phyloP scores from a whole-genome alignment of 495 filamentous ascomycete genomes.

The Podospora pseudoanserina region DNA sequence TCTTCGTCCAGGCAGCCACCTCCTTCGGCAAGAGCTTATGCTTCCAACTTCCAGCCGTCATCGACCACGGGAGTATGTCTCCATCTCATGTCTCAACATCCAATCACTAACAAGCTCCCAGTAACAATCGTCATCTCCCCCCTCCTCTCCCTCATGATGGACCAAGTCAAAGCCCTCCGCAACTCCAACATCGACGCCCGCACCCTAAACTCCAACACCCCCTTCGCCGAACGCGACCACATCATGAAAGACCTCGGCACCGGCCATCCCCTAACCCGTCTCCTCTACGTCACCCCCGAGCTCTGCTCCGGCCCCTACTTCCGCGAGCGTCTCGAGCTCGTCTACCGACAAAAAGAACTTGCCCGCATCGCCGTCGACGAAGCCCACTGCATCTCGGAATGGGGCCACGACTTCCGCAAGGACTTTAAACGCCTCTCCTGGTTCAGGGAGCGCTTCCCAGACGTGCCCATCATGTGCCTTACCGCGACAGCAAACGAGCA shows the following conservation, averaged over 20 bases:
- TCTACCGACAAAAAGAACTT: conserved; percentile 79
- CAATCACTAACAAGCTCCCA: neutral
- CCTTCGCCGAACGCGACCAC: conserved; percentile 55
- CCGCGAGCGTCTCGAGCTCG: conserved; percentile 64
- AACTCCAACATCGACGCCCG: conserved; percentile 72
- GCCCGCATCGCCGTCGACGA: conserved; percentile 87
- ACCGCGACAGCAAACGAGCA: conserved; percentile 84
- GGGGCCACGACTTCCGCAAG: conserved; percentile 96
- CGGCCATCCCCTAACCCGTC: conserved; percentile 76
- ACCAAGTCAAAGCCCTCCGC: conserved; percentile 81
- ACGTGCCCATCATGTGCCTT: conserved; percentile 83
- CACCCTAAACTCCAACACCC: conserved; percentile 80
- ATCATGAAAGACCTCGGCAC: conserved; percentile 79
- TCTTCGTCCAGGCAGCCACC: conserved; percentile 94
- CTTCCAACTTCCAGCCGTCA: conserved; percentile 87
- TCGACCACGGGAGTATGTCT: conserved; percentile 73
- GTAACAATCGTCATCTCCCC: neutral
- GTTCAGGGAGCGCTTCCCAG: conserved; percentile 76
- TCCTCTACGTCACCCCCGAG: conserved; percentile 93
- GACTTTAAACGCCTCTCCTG: conserved; percentile 84
- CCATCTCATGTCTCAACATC: neutral
- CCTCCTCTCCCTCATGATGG: conserved; percentile 53
- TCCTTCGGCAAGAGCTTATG: conserved; percentile 94
- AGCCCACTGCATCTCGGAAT: conserved; percentile 96
- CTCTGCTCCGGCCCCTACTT: conserved; percentile 76